Evolutionary conservation across 306 rosid species (phyloP).

Genomic region (Quercus engelmannii): DNA sequence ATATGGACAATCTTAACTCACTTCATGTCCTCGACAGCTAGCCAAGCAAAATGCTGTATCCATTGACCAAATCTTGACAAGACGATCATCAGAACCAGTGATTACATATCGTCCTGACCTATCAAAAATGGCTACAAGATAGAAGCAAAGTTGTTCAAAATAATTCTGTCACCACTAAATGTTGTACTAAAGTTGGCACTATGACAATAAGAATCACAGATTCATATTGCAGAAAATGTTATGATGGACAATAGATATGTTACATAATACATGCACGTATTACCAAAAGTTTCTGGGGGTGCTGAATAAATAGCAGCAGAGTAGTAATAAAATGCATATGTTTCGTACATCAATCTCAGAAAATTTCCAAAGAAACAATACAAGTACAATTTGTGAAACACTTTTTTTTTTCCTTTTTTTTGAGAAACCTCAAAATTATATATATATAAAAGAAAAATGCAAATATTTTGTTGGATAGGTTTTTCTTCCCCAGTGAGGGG

Average conservation of each 20-base stretch:
- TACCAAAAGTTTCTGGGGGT: not conserved
- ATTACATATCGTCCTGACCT: constrained; percentile 86
- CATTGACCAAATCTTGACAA: constrained; percentile 96
- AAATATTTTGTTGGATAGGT: no score
- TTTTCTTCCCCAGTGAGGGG: no score
- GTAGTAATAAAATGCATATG: constrained; percentile 2
- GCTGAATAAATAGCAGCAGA: not conserved
- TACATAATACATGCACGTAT: not conserved
- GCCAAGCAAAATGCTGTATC: constrained; percentile 90
- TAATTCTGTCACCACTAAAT: not conserved
- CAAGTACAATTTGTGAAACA: not conserved
- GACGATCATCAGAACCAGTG: constrained; percentile 91
- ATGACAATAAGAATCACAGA: not conserved
- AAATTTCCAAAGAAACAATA: not conserved
- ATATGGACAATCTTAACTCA: constrained; percentile 42
- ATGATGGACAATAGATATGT: not conserved
- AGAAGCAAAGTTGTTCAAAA: constrained; percentile 21
- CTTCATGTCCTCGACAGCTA: constrained; percentile 94
- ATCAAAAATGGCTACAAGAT: constrained; percentile 85
- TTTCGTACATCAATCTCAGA: not conserved
- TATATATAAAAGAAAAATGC: not conserved
- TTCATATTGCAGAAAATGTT: not conserved
- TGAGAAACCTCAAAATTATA: not conserved
- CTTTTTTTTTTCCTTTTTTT: no score
- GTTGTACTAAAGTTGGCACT: not conserved